phyloP scores from a whole-genome alignment of 345 rosid species.

The Schrenkiella parvula region DNA sequence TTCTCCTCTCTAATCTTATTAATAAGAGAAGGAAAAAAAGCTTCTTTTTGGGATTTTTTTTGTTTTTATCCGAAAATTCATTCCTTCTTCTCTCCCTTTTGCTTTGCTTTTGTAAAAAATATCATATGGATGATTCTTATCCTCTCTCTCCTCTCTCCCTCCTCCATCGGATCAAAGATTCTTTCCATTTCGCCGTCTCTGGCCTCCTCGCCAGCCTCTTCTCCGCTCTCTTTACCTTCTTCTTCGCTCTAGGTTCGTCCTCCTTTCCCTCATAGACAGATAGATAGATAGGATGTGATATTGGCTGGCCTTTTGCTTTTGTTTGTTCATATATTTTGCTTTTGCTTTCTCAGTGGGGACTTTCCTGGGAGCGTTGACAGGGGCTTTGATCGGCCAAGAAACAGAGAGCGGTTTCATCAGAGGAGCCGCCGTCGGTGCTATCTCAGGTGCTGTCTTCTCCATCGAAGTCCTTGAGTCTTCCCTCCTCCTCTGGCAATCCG shows the following conservation, averaged over 20 bases:
- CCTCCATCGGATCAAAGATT: slow-evolving; percentile 52
- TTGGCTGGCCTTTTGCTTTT: too few relatives aligned
- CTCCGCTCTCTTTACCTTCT: slow-evolving; percentile 95
- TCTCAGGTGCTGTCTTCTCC: slow-evolving; percentile 97
- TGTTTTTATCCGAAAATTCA: neutral
- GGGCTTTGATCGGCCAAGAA: slow-evolving; percentile 98
- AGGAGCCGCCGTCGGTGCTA: slow-evolving; percentile 97
- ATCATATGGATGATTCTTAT: too few relatives aligned
- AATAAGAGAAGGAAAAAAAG: neutral
- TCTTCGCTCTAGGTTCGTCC: slow-evolving; percentile 87
- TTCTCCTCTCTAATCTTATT: neutral
- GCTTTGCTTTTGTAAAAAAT: too few relatives aligned
- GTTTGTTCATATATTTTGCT: too few relatives aligned
- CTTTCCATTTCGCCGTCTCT: slow-evolving; percentile 59
- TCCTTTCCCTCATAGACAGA: too few relatives aligned
- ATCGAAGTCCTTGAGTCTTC: slow-evolving; percentile 97
- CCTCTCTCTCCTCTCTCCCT: slow-evolving; percentile 13
- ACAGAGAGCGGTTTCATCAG: slow-evolving; percentile 95
- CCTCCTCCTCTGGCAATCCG: slow-evolving; percentile 88
- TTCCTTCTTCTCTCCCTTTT: neutral
- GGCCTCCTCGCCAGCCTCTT: slow-evolving; percentile 70
- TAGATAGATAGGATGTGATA: too few relatives aligned
- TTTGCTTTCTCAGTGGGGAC: slow-evolving; percentile 63
- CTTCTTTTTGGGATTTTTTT: too few relatives aligned
- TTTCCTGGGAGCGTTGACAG: slow-evolving; percentile 92